phyloP scores from a whole-genome alignment of 495 filamentous ascomycete species.

The Viridothelium virens region DNA sequence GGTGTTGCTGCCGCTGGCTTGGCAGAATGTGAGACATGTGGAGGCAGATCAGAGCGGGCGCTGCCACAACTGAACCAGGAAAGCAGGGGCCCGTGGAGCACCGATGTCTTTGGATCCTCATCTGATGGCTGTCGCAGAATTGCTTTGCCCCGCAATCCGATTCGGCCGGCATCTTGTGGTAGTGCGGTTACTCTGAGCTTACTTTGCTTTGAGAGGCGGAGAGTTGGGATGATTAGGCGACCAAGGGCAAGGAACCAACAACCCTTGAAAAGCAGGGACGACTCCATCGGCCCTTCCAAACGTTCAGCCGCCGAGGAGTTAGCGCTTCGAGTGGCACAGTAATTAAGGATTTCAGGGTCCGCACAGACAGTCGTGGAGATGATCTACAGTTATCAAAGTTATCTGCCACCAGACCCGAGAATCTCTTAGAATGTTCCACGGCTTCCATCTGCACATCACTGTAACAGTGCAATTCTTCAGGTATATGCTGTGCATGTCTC shows the following conservation, averaged over 20 bases:
- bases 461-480: background rate
- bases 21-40: background rate
- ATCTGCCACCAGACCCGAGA: constrained; percentile 5
- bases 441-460: background rate
- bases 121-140: background rate
- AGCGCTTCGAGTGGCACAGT: background rate
- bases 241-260: background rate
- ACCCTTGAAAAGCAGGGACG: constrained; percentile 1
- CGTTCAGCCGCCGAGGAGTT: background rate
- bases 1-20: constrained; percentile 1
- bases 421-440: background rate
- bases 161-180: background rate
- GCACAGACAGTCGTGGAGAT: background rate
- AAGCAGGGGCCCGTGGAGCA: no score
- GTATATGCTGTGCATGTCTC: background rate
- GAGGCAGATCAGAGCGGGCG: background rate
- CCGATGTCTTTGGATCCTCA: no score
- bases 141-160: constrained; percentile 4
- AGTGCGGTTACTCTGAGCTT: background rate
- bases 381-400: background rate
- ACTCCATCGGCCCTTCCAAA: background rate
- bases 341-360: background rate
- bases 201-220: background rate
- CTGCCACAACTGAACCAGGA: background rate
- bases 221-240: background rate